A percentile compares a stretch with the other conserved stretches of the same genome.
Conservation (phyloP, 768 basidiomycete genomes). For the Auriscalpium microsporum region DNA sequence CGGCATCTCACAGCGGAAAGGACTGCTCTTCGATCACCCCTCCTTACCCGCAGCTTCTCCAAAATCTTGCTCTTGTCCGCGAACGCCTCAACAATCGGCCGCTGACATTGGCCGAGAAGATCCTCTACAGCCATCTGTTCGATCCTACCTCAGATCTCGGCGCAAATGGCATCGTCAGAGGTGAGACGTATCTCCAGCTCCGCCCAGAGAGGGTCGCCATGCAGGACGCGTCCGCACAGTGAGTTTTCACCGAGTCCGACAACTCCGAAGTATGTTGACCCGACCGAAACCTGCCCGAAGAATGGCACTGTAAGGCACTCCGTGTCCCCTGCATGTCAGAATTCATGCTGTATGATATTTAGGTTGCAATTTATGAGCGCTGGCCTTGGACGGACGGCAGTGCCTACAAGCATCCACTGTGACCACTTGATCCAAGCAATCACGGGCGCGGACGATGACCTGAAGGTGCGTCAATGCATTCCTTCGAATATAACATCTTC, state of each 20-base stretch:
- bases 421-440: slow-evolving; percentile 95
- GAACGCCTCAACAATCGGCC: slow-evolving; percentile 62
- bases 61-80: slow-evolving; percentile 64
- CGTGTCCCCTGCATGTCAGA: not conserved
- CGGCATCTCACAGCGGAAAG: slow-evolving; percentile 34
- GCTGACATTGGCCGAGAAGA: slow-evolving; percentile 94
- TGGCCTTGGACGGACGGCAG: slow-evolving; percentile 73
- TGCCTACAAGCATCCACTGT: slow-evolving; percentile 91
- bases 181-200: slow-evolving; percentile 85
- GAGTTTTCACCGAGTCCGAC: slow-evolving; percentile 24
- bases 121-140: slow-evolving; percentile 85
- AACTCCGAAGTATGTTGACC: too few species aligned
- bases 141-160: slow-evolving; percentile 58
- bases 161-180: slow-evolving; percentile 60
- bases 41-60: slow-evolving; percentile 64
- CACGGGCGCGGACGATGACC: slow-evolving; percentile 79
- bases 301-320: slow-evolving; percentile 65
- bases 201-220: slow-evolving; percentile 92
- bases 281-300: slow-evolving; percentile 26
- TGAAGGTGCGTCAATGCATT: slow-evolving; percentile 45
- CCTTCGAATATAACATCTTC: not conserved
- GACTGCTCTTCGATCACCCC: slow-evolving; percentile 74
- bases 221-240: slow-evolving; percentile 93
- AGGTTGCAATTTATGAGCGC: slow-evolving; percentile 98
- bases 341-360: slow-evolving; percentile 3